Base-by-base conservation (phyloP, 2,329 filamentous ascomycete genomes). In the Verticillium nubilum region DNA sequence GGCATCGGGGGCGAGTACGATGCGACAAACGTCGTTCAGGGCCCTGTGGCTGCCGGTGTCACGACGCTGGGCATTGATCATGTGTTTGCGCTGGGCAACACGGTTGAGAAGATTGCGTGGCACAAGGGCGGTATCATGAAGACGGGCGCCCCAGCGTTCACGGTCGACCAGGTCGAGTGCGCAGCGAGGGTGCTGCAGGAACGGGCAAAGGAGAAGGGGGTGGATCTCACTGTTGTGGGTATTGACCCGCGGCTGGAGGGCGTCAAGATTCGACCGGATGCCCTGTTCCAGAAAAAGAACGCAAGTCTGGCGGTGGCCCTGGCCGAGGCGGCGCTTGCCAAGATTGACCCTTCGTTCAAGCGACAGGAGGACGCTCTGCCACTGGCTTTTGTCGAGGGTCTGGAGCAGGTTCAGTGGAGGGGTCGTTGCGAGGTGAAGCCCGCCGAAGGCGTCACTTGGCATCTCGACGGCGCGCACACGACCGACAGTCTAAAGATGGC, bases 401-500 rank as follows among this genome's bases (percentile, higher is more conserved):
- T 99, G 1, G 87, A 94, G 69, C 76, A 85, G 65, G 89, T 92
- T 2, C 84, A 86, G 2, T 90, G 92, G 77, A 84, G 92, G 47
- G 95, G 94, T 4, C 83, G 95, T 53, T 97, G 93, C 69, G 85
- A 88, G 64, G 75, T 81, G 47, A 85, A 82, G 66, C 65, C 73
- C 3, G 82, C 86, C 62, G 78, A 77, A 2, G 68, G 69, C 2
- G 77, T 96, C 5, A 81, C 80, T 17, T 99, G 94, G 93, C 89
- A 93, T 69, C 84, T 99, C 23, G 95, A 99, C 69, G 93, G 95
- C 9, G 95, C 92, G 2, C 95, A 99, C 73, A 99, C 94, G 0
- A 80, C 89, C 3, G 94, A 98, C 70, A 97, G 92, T 70, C 88
- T 99, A 58, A 85, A 89, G 63, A 83, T 91, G 64, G 91, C 92